Base-by-base conservation (phyloP, 1,284 basidiomycete species). In the Porogramme epimiltina region DNA sequence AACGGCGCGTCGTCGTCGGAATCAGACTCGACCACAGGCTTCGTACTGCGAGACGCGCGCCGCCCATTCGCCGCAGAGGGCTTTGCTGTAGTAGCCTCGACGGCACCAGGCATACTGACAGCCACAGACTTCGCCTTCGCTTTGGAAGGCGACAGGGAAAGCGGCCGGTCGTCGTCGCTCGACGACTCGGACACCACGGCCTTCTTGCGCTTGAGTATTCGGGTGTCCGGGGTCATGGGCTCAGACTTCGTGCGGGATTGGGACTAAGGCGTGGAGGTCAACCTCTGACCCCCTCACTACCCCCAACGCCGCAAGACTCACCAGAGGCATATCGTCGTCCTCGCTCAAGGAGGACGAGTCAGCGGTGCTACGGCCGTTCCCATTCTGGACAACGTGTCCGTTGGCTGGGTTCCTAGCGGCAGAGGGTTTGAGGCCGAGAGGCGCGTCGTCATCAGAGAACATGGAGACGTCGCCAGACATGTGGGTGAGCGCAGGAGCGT, bases 291-390 rank as follows among this genome's bases (percentile, higher is more conserved):
- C 23, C 39, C 24, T 41, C 4, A 38, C 18, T 33, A 33, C 40
- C n/a, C 38, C 43, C 15, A 38, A 18, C 40, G 34, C 37, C 28
- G 13, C 8, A 13, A 16, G 53, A 76, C 79, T 62, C 69, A 91
- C 89, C 64, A 90, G 73, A 46, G 88, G 88, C 65, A 83, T 68
- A 59, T 89, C 85, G 59, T 89, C 85, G 45, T 85, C 78, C 56
- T 83, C 84, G 54, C 82, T 83, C 59, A 81, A 85, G 78, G 84
- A 82, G 31, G 78, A 73, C 45, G 74, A 74, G 62, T 78, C 76
- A 47, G 74, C 72, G 36, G 61, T 59, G 37, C 70, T 66, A 51
- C 72, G 59, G 33, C 70, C 72, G 63, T 79, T 78, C 54, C 77
- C 76, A 56, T 84, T 82, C 58, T 68, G 65, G 52, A 60, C 62